Percentiles rank a stretch among this genome's conserved stretches.
These are phyloP conservation scores for Fraxinus excelsior DNA, from an alignment of 257 asterid genomes.

Conservation along the genomic window DNA sequence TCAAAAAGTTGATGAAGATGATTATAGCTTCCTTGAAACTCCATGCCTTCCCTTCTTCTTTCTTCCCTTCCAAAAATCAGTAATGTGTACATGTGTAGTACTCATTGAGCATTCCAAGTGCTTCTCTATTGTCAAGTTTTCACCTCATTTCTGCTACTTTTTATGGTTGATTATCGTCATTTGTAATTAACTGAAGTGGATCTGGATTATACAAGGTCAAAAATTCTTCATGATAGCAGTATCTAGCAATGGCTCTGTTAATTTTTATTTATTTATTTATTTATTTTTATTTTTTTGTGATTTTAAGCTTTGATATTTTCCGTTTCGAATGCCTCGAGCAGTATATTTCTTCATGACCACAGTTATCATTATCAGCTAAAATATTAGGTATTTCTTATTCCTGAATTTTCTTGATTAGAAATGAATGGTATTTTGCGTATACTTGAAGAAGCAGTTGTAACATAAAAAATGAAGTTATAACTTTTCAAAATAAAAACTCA, in stretches of 20 bases:
- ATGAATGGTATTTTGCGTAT: background rate
- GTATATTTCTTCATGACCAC: too few relatives aligned
- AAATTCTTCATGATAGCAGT: background rate
- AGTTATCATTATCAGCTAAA: too few relatives aligned
- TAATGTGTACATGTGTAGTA: background rate
- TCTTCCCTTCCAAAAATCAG: background rate
- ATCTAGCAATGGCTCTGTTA: background rate
- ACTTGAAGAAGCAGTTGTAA: too few relatives aligned
- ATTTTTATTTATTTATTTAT: too few relatives aligned
- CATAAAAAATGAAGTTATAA: too few relatives aligned
- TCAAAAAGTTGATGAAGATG: conserved; percentile 16
- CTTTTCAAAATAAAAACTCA: too few relatives aligned
- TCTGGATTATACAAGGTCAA: background rate
- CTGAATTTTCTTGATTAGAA: background rate
- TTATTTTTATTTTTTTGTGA: background rate
- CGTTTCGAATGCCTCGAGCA: too few relatives aligned
- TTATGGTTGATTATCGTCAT: background rate
- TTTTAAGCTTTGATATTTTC: background rate
- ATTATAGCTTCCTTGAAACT: conserved; percentile 1
- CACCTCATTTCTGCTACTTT: background rate
- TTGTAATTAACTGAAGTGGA: background rate
- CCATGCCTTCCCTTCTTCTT: background rate
- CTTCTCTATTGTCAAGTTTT: background rate
- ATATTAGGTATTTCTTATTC: too few relatives aligned
- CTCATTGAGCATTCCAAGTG: background rate